These are phyloP conservation scores for Mrakia blollopis DNA, from an alignment of 768 basidiomycete genomes.

Conservation along the genomic window DNA sequence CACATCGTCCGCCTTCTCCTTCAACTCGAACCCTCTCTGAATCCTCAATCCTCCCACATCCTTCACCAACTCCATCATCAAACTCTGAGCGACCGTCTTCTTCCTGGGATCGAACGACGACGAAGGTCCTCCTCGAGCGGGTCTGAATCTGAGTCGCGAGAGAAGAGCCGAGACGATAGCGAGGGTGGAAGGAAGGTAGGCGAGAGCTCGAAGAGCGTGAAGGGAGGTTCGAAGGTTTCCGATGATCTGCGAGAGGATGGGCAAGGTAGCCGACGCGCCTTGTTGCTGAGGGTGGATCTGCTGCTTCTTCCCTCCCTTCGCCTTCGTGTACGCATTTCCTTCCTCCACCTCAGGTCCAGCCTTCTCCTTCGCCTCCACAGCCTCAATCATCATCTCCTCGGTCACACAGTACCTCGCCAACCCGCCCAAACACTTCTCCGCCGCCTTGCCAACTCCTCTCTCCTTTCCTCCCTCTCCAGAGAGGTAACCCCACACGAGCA, in stretches of 20 bases:
- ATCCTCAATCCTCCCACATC: slow-evolving; percentile 68
- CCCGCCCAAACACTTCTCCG: slow-evolving; percentile 40
- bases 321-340: neutral
- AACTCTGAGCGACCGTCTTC: slow-evolving; percentile 56
- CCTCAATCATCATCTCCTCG: slow-evolving; percentile 53
- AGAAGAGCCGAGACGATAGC: slow-evolving; percentile 66
- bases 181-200: slow-evolving; percentile 60
- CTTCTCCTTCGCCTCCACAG: slow-evolving; percentile 35
- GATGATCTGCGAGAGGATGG: slow-evolving; percentile 31
- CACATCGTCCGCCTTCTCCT: slow-evolving; percentile 75
- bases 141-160: slow-evolving; percentile 56
- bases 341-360: neutral
- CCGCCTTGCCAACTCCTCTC: slow-evolving; percentile 40
- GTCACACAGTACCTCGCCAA: slow-evolving; percentile 67
- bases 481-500: slow-evolving; percentile 54
- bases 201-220: slow-evolving; percentile 53
- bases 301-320: slow-evolving; percentile 30
- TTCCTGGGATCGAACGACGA: slow-evolving; percentile 23
- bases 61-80: slow-evolving; percentile 65
- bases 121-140: neutral
- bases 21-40: slow-evolving; percentile 80
- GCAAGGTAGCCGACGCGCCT: slow-evolving; percentile 15
- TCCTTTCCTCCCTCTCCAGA: slow-evolving; percentile 27
- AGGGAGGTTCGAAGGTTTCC: slow-evolving; percentile 28
- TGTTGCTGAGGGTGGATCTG: slow-evolving; percentile 29